Conservation (phyloP, 495 filamentous ascomycete genomes). For the Aspergillus avenaceus region DNA sequence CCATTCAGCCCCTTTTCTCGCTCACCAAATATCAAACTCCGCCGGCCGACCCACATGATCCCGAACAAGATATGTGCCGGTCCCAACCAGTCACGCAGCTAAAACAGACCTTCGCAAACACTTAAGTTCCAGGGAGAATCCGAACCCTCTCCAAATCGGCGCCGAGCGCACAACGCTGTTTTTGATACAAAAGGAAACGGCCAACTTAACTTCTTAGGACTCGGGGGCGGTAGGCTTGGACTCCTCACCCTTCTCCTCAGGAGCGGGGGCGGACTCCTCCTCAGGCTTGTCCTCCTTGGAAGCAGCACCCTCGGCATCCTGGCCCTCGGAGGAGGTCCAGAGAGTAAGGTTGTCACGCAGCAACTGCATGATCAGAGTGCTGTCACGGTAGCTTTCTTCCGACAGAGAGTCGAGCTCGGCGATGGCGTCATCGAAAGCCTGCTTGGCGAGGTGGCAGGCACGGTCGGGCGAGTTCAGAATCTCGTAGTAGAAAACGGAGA, state of each 20-base stretch:
- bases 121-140: constrained; percentile 39
- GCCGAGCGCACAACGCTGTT: constrained; percentile 25
- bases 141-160: constrained; percentile 30
- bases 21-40: constrained; percentile 53
- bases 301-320: constrained; percentile 65
- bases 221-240: constrained; percentile 36
- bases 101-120: constrained; percentile 40
- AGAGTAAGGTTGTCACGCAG: constrained; percentile 99
- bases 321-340: constrained; percentile 95
- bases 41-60: constrained; percentile 41
- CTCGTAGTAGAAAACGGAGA: constrained; percentile 99
- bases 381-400: constrained; percentile 99
- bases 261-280: constrained; percentile 46
- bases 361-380: constrained; percentile 99
- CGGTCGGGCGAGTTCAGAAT: constrained; percentile 98
- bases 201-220: constrained; percentile 26
- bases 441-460: constrained; percentile 98
- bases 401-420: constrained; percentile 98
- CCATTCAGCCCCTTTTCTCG: constrained; percentile 45
- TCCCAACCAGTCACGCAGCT: constrained; percentile 40
- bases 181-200: constrained; percentile 24
- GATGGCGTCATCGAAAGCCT: constrained; percentile 98
- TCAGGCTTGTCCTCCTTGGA: constrained; percentile 65
- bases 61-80: constrained; percentile 38
- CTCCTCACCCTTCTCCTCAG: constrained; percentile 44